phyloP scores from a whole-genome alignment of 2,329 filamentous ascomycete genomes.

The Trichoderma sp. region DNA sequence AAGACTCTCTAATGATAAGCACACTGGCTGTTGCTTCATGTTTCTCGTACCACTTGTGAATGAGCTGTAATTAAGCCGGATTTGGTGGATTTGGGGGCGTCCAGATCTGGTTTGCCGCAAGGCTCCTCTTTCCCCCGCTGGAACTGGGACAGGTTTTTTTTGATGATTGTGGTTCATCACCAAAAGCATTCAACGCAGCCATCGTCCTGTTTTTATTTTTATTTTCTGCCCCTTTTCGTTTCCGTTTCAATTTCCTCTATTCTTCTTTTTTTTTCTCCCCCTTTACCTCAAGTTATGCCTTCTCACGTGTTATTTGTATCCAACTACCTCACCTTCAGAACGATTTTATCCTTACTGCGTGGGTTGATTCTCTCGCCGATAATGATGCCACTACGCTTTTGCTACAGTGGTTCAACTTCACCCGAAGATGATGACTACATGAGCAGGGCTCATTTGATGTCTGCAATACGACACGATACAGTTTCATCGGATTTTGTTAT shows the following conservation, averaged over 20 bases:
- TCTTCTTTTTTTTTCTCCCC: conserved; percentile 32
- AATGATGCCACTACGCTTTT: conserved; percentile 16
- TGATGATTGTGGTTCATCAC: conserved; percentile 42
- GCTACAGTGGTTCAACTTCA: conserved; percentile 2
- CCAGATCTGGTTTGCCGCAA: conserved; percentile 66
- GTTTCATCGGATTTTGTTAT: conserved; percentile 1
- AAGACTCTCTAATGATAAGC: conserved; percentile 19
- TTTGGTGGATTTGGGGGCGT: conserved; percentile 48
- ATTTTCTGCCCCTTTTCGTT: conserved; percentile 31
- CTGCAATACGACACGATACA: conserved; percentile 16
- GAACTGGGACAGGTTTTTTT: conserved; percentile 48
- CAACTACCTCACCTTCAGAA: conserved; percentile 16
- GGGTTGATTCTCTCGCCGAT: conserved; percentile 21
- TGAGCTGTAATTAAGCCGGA: conserved; percentile 48
- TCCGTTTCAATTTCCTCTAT: not conserved
- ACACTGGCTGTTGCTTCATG: conserved; percentile 34
- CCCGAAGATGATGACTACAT: not conserved
- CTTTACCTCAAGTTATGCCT: conserved; percentile 27
- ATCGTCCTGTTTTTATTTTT: conserved; percentile 30
- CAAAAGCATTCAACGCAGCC: conserved; percentile 32
- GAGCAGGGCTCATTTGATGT: conserved; percentile 12
- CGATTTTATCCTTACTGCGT: conserved; percentile 23
- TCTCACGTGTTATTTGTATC: conserved; percentile 31
- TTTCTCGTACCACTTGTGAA: conserved; percentile 36
- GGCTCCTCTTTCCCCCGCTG: conserved; percentile 54